These are phyloP conservation scores for Saccharomycodes ludwigii DNA, from an alignment of 805 yeast species.

Conservation along the genomic window DNA sequence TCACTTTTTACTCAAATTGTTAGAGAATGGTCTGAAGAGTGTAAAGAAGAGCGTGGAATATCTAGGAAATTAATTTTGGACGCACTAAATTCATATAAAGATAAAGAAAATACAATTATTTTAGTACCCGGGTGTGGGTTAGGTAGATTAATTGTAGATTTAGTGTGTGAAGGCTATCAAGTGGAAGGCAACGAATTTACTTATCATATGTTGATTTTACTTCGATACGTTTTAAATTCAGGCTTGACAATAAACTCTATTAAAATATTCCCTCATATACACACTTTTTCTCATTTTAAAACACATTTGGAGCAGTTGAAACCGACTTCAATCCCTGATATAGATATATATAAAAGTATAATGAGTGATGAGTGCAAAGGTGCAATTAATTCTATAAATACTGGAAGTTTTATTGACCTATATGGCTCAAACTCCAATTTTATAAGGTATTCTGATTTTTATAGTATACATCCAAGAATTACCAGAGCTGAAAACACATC, in stretches of 20 bases:
- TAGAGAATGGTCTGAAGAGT: slow-evolving; percentile 45
- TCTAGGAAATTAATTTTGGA: slow-evolving; percentile 20
- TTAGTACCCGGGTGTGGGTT: slow-evolving; percentile 49
- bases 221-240: slow-evolving; percentile 37
- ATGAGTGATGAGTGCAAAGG: too few relatives aligned
- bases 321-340: slow-evolving; percentile 37
- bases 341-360: slow-evolving; percentile 23
- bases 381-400: too few relatives aligned
- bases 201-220: slow-evolving; percentile 46
- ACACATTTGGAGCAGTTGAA: slow-evolving; percentile 32
- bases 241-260: slow-evolving; percentile 26
- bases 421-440: slow-evolving; percentile 36
- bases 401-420: slow-evolving; percentile 55
- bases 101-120: slow-evolving; percentile 27
- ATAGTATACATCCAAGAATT: slow-evolving; percentile 22
- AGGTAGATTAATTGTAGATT: slow-evolving; percentile 42
- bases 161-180: slow-evolving; percentile 35
- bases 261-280: slow-evolving; percentile 37
- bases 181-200: slow-evolving; percentile 50
- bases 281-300: slow-evolving; percentile 32
- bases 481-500: slow-evolving; percentile 24
- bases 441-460: slow-evolving; percentile 7
- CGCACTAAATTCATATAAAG: slow-evolving; percentile 25
- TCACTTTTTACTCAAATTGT: slow-evolving; percentile 39
- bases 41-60: slow-evolving; percentile 28